Evolutionary conservation across 176 grass and related monocot species (phyloP).

Genomic region (Poa pratensis): DNA sequence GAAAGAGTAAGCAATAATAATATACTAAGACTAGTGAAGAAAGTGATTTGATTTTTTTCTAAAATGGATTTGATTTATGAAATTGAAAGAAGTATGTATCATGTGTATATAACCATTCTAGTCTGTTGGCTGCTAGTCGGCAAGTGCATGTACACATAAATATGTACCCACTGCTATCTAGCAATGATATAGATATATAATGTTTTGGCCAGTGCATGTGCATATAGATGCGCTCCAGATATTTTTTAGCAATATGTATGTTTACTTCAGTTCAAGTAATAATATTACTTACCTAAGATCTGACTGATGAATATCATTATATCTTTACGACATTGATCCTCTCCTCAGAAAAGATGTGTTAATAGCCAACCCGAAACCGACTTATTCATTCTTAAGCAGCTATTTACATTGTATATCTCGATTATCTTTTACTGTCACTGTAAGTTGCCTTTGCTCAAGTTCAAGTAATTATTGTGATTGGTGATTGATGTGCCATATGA

Average conservation of each 20-base stretch:
- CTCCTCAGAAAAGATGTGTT: background rate
- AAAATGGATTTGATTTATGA: no score
- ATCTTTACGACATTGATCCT: background rate
- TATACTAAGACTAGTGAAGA: no score
- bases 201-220: background rate
- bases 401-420: background rate
- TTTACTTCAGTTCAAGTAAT: no score
- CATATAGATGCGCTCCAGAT: background rate
- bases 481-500: constrained; percentile 1
- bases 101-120: background rate
- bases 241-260: background rate
- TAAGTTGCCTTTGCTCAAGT: background rate
- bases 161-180: background rate
- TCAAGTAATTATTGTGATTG: background rate
- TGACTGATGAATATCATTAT: background rate
- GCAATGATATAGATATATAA: background rate
- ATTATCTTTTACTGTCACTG: background rate
- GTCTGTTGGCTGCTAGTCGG: background rate
- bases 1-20: no score
- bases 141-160: background rate
- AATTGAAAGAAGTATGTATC: background rate
- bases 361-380: background rate
- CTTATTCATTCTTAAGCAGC: background rate
- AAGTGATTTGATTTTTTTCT: no score
- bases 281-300: background rate